Percentiles rank a stretch among this genome's conserved stretches.
phyloP scores from a whole-genome alignment of 2,329 filamentous ascomycete species.

The Colletotrichum sp. region DNA sequence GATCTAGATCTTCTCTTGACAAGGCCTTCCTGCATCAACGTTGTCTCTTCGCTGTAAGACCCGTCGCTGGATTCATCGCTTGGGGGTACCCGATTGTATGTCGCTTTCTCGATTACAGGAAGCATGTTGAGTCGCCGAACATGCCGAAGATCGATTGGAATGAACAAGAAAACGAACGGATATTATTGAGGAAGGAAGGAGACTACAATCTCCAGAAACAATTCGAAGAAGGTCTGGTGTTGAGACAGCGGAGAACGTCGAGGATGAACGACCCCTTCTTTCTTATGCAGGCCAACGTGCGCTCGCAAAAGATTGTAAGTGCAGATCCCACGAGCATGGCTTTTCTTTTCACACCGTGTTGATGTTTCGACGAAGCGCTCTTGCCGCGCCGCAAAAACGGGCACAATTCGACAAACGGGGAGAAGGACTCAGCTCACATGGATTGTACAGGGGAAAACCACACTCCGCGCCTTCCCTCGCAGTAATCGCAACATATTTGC shows the following conservation, averaged over 20 bases:
- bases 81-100: background rate
- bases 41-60: background rate
- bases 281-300: background rate
- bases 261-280: background rate
- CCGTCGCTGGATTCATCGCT: background rate
- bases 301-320: background rate
- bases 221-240: background rate
- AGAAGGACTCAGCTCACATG: background rate
- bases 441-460: fast-evolving
- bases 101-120: background rate
- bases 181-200: fast-evolving
- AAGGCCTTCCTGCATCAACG: background rate
- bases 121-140: background rate
- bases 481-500: background rate
- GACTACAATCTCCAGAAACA: background rate
- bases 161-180: fast-evolving
- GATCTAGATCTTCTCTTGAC: background rate
- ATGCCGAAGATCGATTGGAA: background rate
- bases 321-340: background rate
- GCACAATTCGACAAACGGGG: fast-evolving
- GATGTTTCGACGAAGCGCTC: background rate
- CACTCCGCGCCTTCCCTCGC: background rate
- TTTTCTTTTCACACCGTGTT: fast-evolving
- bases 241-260: background rate
- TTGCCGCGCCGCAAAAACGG: background rate